Evolutionary conservation across 2,329 filamentous ascomycete genomes (phyloP), one percentile per base, ranked within the genome.

Genomic region (Rhinocladiella similis): DNA sequence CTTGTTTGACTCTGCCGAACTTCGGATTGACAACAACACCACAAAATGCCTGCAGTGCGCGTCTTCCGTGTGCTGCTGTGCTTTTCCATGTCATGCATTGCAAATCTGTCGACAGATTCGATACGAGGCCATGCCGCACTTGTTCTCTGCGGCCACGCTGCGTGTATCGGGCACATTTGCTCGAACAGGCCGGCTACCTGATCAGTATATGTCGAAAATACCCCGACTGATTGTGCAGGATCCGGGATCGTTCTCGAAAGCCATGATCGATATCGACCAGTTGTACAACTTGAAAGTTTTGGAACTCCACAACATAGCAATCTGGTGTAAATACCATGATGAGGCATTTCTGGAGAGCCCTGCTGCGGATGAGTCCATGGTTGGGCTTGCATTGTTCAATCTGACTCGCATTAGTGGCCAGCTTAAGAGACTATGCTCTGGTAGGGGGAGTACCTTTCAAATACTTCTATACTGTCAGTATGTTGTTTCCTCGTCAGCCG

Each of bases 281-380:
- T 50, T 61, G 18, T 33, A 38, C 16, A 41, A 43, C 2, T 36
- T 61, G 49, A 43, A 43, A 45, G 45, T 45, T 5, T 19, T 59
- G 35, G 59, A 61, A 38, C 38, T 61, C 20, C 41, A 51, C 1
- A 59, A 59, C 19, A 53, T 61, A 25, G 51, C 48, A 3, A 46
- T 59, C 27, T 61, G 59, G 59, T 61, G 59, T 47, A 51, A 49
- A 41, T 61, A 59, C 49, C 53, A 59, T 53, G 52, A 59, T 16
- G 47, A 55, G 9, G 38, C 33, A 18, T 54, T 56, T 45, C 48
- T 59, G 3, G 39, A 60, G 42, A 54, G 46, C 19, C 45, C 50
- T 7, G 41, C 43, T 43, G 50, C 48, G 13, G 60, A 63, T 38
- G 60, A 60, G 27, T 38, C 36, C 33, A 63, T 60, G 57, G 39